Evolutionary conservation across 331 rosid species (phyloP), one percentile per base, ranked within the genome.

Genomic region (Quercus phellos): DNA sequence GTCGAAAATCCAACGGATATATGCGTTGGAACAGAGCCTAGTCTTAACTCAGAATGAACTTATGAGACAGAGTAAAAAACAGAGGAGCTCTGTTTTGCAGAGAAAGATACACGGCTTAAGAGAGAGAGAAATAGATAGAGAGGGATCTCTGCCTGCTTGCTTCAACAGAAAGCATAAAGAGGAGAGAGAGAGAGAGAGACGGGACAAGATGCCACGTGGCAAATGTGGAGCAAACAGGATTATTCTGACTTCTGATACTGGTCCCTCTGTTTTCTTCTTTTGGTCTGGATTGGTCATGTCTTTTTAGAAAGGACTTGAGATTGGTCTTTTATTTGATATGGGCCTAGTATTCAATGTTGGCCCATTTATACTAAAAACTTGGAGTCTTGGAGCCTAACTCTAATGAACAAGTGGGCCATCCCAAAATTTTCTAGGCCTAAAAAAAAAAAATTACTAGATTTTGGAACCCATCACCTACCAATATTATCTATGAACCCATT

Each of bases 1-100:
- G 5, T 18, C 83, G 78, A 80, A 12, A 16, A 19, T 77, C 90
- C 92, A 71, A 43, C n/a, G 56, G 18, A 51, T 79, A 63, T 22
- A n/a, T 12, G 43, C 14, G 58, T 66, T 22, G 12, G 46, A 24
- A 51, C 4, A 73, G 56, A 64, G 22, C 38, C 16, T 3, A 35
- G 16, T 17, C 38, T 51, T 38, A 22, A 55, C 51, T 55, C 46
- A 29, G 11, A 19, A 59, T 24, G 4, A 46, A 43, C 35, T 24
- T 12, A 4, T 16, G 26, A 12, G 13, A 35, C 53, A 27, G 11
- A 7, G 46, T 38, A 8, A 60, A 14, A 27, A 9, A 58, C 50
- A 75, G 29, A 61, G 58, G 34, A 72, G 19, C 26, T n/a, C 30
- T 16, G 67, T 18, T 19, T 16, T 22, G 26, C 29, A 58, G 64